A percentile compares a stretch with the other conserved stretches of the same genome.
Conservation (phyloP, 2,329 filamentous ascomycete species). For the Aaosphaeria pasadenensis region DNA sequence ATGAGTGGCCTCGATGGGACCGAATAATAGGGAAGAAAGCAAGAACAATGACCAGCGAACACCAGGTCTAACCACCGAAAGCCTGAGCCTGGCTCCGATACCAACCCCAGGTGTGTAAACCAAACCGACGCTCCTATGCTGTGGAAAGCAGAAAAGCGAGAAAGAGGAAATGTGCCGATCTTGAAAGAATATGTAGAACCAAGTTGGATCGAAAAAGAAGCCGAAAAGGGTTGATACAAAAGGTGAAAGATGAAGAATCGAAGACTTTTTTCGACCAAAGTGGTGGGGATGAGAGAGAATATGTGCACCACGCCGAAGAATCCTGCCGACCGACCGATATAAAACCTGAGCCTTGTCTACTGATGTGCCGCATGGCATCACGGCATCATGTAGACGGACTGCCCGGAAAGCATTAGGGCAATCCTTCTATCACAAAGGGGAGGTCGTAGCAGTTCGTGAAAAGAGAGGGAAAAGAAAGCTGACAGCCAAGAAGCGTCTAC, state of each 20-base stretch:
- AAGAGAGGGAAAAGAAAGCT: conserved; percentile 12
- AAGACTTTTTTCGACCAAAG: conserved; percentile 23
- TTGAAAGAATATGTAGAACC: conserved; percentile 7
- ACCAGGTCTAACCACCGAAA: conserved; percentile 1
- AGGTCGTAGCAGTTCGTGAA: conserved; percentile 36
- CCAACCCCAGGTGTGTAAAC: conserved; percentile 1
- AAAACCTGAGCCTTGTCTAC: conserved; percentile 28
- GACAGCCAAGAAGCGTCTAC: conserved; percentile 30
- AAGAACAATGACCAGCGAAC: not conserved
- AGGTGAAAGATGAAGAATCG: conserved; percentile 17
- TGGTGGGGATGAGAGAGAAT: conserved; percentile 2
- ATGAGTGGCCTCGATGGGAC: not conserved
- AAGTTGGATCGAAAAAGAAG: conserved; percentile 5
- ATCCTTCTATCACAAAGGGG: conserved; percentile 24
- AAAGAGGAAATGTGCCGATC: conserved; percentile 16
- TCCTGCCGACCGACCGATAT: conserved; percentile 16
- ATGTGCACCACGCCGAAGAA: conserved; percentile 3
- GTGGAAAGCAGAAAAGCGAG: conserved; percentile 13
- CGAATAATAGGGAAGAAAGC: no score
- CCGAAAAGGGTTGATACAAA: conserved; percentile 11
- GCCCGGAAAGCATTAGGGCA: conserved; percentile 21
- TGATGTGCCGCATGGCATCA: conserved; percentile 25
- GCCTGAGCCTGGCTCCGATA: conserved; percentile 1
- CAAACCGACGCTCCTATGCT: conserved; percentile 15
- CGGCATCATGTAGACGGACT: conserved; percentile 28